phyloP scores from a whole-genome alignment of 305 asterid genomes.

The Plantago rigida region DNA sequence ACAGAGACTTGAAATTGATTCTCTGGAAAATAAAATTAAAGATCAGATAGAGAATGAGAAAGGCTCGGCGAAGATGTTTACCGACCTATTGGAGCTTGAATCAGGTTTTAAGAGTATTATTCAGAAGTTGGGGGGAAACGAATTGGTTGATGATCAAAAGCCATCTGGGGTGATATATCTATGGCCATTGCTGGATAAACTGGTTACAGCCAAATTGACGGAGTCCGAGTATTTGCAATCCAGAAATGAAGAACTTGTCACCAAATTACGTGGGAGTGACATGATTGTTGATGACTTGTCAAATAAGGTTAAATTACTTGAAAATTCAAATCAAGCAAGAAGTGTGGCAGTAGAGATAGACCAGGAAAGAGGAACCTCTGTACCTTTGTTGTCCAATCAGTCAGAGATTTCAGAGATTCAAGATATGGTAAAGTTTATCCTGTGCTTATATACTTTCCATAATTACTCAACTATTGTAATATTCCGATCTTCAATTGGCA shows the following conservation, averaged over 20 bases:
- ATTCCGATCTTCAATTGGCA: slow-evolving; percentile 1
- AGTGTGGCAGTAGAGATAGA: slow-evolving; percentile 39
- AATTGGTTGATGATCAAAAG: slow-evolving; percentile 44
- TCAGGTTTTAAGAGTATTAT: slow-evolving; percentile 52
- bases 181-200: slow-evolving; percentile 54
- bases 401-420: slow-evolving; percentile 94
- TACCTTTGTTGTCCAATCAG: slow-evolving; percentile 45
- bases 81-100: slow-evolving; percentile 46
- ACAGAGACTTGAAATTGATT: slow-evolving; percentile 49
- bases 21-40: slow-evolving; percentile 51
- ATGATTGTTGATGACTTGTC: slow-evolving; percentile 64
- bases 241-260: slow-evolving; percentile 58
- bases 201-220: slow-evolving; percentile 37
- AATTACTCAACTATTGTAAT: slow-evolving; percentile 15
- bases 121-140: slow-evolving; percentile 59
- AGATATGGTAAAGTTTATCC: slow-evolving; percentile 53
- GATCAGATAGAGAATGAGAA: slow-evolving; percentile 31
- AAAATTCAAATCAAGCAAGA: slow-evolving; percentile 47
- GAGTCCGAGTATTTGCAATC: slow-evolving; percentile 65
- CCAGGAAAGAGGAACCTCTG: slow-evolving; percentile 51
- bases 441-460: slow-evolving; percentile 15
- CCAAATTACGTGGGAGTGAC: slow-evolving; percentile 56
- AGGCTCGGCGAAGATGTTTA: slow-evolving; percentile 39
- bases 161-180: slow-evolving; percentile 36
- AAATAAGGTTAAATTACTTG: slow-evolving; percentile 58